Conservation (phyloP, 306 rosid genomes). For the Canavalia gladiata region DNA sequence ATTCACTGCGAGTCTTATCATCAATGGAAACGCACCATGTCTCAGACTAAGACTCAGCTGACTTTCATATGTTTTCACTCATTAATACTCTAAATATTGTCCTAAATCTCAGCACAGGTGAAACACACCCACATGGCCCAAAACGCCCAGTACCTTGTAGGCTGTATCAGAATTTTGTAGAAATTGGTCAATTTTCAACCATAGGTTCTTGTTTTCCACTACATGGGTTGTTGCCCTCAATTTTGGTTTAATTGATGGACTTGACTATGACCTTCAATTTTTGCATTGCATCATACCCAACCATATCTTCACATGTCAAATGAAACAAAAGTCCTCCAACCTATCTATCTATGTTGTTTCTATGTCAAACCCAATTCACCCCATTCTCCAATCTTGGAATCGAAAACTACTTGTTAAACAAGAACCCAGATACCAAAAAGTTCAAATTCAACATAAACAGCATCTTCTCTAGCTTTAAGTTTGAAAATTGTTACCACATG, state of each 20-base stretch:
- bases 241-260: slow-evolving; percentile 43
- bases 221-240: slow-evolving; percentile 57
- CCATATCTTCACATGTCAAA: slow-evolving; percentile 53
- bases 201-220: slow-evolving; percentile 54
- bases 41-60: slow-evolving; percentile 7
- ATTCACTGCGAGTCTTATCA: slow-evolving; percentile 17
- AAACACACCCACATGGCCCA: slow-evolving; percentile 73
- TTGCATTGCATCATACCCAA: slow-evolving; percentile 25
- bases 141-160: slow-evolving; percentile 41
- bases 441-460: slow-evolving; percentile 12
- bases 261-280: slow-evolving; percentile 36
- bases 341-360: slow-evolving; percentile 22
- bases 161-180: slow-evolving; percentile 17
- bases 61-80: slow-evolving; percentile 8
- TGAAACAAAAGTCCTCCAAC: slow-evolving; percentile 39
- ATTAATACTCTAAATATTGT: slow-evolving; percentile 39
- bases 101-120: slow-evolving; percentile 42
- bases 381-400: background rate
- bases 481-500: slow-evolving; percentile 7
- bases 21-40: slow-evolving; percentile 25
- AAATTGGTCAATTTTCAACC: slow-evolving; percentile 60
- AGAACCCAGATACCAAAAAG: background rate
- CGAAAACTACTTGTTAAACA: background rate
- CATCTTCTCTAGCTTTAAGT: background rate
- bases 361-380: slow-evolving; percentile 42